Conservation (phyloP, 2,329 filamentous ascomycete genomes). For the Xylariomycetidae sp. region DNA sequence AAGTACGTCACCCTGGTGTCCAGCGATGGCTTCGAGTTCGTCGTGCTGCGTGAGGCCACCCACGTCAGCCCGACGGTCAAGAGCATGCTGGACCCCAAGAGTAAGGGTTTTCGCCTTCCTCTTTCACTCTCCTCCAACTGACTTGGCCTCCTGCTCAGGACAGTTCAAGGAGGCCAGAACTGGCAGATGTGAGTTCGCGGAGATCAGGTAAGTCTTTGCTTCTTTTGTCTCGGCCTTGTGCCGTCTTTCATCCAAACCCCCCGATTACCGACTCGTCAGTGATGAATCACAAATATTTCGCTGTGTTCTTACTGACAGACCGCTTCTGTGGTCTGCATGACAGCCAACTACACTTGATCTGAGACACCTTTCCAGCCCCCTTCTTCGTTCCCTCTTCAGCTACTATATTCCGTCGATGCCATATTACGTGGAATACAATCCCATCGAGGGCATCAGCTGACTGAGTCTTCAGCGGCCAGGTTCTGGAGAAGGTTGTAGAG, state of each 20-base stretch:
- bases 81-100: slow-evolving; percentile 66
- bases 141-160: too few species aligned
- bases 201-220: slow-evolving; percentile 60
- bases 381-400: slow-evolving; percentile 5
- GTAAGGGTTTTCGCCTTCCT: slow-evolving; percentile 35
- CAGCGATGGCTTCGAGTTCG: slow-evolving; percentile 70
- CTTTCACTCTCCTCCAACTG: slow-evolving; percentile 10
- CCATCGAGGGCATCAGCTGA: too few species aligned
- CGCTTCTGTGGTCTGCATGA: slow-evolving; percentile 41
- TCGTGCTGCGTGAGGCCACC: slow-evolving; percentile 65
- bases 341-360: slow-evolving; percentile 60
- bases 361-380: slow-evolving; percentile 29
- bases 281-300: slow-evolving; percentile 34
- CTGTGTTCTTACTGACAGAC: slow-evolving; percentile 44
- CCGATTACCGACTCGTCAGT: too few species aligned
- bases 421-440: too few species aligned
- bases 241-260: neutral
- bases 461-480: slow-evolving; percentile 48
- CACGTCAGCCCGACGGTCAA: slow-evolving; percentile 66
- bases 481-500: slow-evolving; percentile 75
- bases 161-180: slow-evolving; percentile 60
- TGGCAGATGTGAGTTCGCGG: slow-evolving; percentile 61
- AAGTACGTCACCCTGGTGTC: slow-evolving; percentile 76
- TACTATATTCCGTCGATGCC: too few species aligned
- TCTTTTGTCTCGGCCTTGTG: neutral